phyloP scores from a whole-genome alignment of 2,329 filamentous ascomycete species.

The Boeremia exigua region DNA sequence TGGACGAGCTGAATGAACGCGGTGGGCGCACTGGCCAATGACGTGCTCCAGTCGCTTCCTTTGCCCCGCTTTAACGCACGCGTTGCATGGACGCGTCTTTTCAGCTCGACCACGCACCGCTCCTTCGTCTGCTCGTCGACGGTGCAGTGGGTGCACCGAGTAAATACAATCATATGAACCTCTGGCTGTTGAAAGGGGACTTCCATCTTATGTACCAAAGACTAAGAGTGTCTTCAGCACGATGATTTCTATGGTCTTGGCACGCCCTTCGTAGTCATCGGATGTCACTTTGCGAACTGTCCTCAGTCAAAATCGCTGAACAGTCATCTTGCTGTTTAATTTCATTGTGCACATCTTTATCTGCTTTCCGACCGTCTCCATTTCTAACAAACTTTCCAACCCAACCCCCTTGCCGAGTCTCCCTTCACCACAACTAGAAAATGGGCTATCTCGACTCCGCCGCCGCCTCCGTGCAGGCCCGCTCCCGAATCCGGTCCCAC shows the following conservation, averaged over 20 bases:
- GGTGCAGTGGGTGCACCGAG: not conserved
- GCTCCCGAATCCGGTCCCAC: slow-evolving; percentile 2
- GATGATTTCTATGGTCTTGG: not conserved
- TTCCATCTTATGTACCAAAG: no score
- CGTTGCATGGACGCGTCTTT: not conserved
- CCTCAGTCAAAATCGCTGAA: not conserved
- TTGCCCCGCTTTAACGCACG: not conserved
- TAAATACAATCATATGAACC: not conserved
- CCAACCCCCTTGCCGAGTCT: not conserved
- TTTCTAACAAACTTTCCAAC: not conserved
- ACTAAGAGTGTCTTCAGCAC: not conserved
- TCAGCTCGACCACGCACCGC: not conserved
- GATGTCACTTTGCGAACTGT: not conserved
- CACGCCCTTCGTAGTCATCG: not conserved
- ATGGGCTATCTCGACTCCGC: slow-evolving; percentile 1
- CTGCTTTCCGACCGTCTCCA: no score
- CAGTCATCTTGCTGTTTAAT: not conserved
- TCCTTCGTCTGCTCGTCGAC: not conserved
- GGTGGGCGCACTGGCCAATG: not conserved
- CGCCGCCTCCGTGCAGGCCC: slow-evolving; percentile 4
- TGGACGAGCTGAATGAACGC: not conserved
- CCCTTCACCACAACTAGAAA: not conserved
- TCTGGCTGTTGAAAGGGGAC: no score
- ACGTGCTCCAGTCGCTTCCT: not conserved
- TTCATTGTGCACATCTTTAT: not conserved